Percentiles rank a stretch among this genome's conserved stretches.
Evolutionary conservation across 768 basidiomycete genomes (phyloP).

Genomic region (Naganishia randhawae): DNA sequence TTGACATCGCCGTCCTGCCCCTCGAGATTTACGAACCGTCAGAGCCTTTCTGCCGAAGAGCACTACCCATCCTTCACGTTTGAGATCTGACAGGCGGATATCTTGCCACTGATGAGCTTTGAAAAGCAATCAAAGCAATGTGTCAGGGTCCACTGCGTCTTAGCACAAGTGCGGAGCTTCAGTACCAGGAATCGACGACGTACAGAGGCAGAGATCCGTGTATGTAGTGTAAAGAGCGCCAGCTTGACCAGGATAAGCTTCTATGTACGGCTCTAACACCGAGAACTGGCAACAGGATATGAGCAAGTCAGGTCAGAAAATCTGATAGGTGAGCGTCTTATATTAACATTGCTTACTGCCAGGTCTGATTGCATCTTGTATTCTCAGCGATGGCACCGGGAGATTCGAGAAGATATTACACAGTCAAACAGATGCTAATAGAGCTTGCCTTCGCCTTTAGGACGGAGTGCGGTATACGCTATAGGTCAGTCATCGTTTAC

Average conservation of each 20-base stretch:
- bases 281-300: slow-evolving; percentile 20
- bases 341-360: neutral
- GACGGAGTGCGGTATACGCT: no score
- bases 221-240: slow-evolving; percentile 43
- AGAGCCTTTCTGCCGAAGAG: slow-evolving; percentile 44
- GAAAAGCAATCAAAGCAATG: neutral
- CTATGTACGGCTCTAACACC: slow-evolving; percentile 32
- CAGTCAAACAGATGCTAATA: neutral
- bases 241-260: slow-evolving; percentile 41
- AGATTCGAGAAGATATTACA: neutral
- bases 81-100: slow-evolving; percentile 34
- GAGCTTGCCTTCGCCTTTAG: no score
- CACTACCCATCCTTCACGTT: slow-evolving; percentile 38
- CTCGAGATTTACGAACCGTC: slow-evolving; percentile 30
- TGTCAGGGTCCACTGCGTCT: neutral
- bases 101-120: slow-evolving; percentile 48
- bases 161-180: no score
- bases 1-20: neutral
- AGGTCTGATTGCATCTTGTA: slow-evolving; percentile 20
- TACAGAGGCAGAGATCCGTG: slow-evolving; percentile 46
- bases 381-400: neutral
- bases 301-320: neutral
- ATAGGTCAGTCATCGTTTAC: no score
- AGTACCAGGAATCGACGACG: slow-evolving; percentile 10
- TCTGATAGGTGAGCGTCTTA: neutral